Conservation (phyloP, 2,329 filamentous ascomycete genomes). For the Teratosphaeria epicoccoides region DNA sequence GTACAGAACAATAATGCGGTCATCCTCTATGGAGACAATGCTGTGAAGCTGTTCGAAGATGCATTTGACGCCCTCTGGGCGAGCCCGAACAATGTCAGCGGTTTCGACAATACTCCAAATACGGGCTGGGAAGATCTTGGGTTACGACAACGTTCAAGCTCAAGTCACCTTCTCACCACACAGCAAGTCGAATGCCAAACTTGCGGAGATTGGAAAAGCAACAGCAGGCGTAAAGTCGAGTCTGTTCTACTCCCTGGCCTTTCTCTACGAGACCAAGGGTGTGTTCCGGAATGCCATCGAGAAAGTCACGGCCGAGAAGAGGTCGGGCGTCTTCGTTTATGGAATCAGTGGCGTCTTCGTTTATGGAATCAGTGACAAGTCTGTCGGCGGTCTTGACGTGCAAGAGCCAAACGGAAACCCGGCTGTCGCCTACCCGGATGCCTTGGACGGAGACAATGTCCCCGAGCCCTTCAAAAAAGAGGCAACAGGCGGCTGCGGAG, state of each 20-base stretch:
- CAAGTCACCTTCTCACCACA: neutral
- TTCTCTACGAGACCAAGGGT: neutral
- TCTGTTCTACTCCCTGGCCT: neutral
- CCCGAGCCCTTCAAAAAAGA: neutral
- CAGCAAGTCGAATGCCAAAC: neutral
- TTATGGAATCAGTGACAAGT: neutral
- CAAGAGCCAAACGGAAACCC: neutral
- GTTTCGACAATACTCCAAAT: neutral
- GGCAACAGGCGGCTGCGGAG: neutral
- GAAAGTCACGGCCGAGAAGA: neutral
- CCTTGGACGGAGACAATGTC: neutral
- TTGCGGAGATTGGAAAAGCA: neutral
- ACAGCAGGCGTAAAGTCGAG: neutral
- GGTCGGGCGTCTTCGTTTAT: neutral
- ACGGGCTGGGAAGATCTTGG: neutral
- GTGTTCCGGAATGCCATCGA: neutral
- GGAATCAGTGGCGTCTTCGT: neutral
- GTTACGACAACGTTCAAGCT: neutral
- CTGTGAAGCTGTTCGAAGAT: neutral
- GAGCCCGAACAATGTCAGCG: neutral
- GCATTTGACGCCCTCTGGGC: neutral
- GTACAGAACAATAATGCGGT: slow-evolving; percentile 1
- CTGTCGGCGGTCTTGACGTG: neutral
- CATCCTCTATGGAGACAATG: neutral
- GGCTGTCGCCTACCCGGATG: neutral